phyloP scores from a whole-genome alignment of 2,329 filamentous ascomycete species.

The Thielaviopsis punctulata region DNA sequence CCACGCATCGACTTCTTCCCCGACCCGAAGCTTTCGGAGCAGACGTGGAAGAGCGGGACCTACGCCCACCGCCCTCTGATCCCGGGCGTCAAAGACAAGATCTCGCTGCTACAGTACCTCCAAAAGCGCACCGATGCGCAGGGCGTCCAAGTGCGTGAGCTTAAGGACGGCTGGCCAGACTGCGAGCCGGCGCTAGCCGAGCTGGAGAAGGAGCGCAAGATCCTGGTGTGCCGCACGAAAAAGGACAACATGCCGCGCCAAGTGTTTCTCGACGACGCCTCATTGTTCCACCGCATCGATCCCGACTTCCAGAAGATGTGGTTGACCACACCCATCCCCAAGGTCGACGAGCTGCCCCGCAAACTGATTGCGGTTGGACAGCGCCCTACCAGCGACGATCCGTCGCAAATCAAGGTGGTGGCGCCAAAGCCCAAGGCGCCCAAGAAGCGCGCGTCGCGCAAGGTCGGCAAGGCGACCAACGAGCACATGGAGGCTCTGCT shows the following conservation, averaged over 20 bases:
- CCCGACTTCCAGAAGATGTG: constrained; percentile 71
- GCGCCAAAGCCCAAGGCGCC: constrained; percentile 49
- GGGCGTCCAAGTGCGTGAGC: constrained; percentile 69
- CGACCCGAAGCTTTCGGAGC: constrained; percentile 41
- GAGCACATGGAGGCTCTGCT: constrained; percentile 71
- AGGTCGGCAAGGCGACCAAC: constrained; percentile 69
- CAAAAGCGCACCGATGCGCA: constrained; percentile 67
- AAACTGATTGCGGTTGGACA: constrained; percentile 63
- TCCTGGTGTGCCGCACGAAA: constrained; percentile 77
- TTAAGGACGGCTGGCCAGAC: constrained; percentile 90
- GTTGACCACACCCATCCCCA: constrained; percentile 63
- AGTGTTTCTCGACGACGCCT: constrained; percentile 79
- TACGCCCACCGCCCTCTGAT: constrained; percentile 76
- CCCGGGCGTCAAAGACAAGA: constrained; percentile 56
- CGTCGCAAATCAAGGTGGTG: constrained; percentile 27
- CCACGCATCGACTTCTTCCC: constrained; percentile 40
- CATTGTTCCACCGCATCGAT: constrained; percentile 59
- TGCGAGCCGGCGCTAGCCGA: constrained; percentile 63
- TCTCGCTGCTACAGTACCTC: constrained; percentile 63
- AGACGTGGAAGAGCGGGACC: constrained; percentile 50
- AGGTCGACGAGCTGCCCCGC: constrained; percentile 56
- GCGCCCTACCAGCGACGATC: constrained; percentile 71
- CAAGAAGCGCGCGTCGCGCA: constrained; percentile 49
- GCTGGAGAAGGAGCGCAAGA: constrained; percentile 60
- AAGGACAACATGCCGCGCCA: constrained; percentile 77